phyloP scores from a whole-genome alignment of 345 rosid genomes.

The Firmiana major region DNA sequence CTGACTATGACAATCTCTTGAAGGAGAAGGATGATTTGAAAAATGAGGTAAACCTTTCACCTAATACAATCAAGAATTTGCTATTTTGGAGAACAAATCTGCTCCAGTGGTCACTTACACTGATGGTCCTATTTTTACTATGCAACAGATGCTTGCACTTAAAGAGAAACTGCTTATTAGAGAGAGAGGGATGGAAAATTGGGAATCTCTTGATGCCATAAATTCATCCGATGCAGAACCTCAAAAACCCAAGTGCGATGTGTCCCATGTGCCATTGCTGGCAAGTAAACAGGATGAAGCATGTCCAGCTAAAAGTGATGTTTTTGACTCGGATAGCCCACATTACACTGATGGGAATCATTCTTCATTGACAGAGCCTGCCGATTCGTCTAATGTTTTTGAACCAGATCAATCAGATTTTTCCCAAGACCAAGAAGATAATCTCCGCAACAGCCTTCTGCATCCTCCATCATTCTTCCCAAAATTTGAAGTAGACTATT shows the following conservation, averaged over 20 bases:
- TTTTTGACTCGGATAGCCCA: constrained; percentile 44
- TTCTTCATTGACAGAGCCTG: constrained; percentile 33
- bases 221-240: constrained; percentile 9
- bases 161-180: constrained; percentile 38
- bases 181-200: constrained; percentile 21
- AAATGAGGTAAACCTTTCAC: constrained; percentile 41
- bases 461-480: constrained; percentile 25
- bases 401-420: constrained; percentile 44
- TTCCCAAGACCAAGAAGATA: constrained; percentile 43
- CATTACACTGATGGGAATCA: constrained; percentile 21
- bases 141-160: constrained; percentile 44
- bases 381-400: constrained; percentile 35
- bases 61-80: neutral
- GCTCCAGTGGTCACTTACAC: neutral
- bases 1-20: constrained; percentile 47
- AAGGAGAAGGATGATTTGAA: constrained; percentile 46
- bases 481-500: constrained; percentile 27
- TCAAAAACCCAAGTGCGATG: constrained; percentile 4
- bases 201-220: constrained; percentile 13
- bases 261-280: constrained; percentile 6
- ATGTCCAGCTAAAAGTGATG: constrained; percentile 46
- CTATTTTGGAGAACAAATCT: neutral
- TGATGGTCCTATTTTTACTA: neutral
- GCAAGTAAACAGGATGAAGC: constrained; percentile 39
- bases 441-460: constrained; percentile 29